phyloP scores from a whole-genome alignment of 208 protist genomes.

The Wallacemonas sp. region DNA sequence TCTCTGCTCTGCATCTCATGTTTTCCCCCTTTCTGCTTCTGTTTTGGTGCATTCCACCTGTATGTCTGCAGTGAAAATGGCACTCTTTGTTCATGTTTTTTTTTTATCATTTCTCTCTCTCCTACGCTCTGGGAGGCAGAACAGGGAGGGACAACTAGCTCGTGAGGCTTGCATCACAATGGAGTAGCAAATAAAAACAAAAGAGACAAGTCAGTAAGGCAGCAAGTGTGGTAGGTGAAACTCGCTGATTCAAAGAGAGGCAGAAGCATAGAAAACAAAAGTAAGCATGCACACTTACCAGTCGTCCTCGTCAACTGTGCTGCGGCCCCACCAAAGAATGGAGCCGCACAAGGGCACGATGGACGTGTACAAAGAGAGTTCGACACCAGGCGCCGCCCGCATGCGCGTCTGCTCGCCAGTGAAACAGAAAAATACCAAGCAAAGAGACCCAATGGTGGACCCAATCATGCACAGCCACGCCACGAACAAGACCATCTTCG shows the following conservation, averaged over 20 bases:
- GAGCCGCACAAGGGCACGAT: conserved; percentile 55
- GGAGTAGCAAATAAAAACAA: too few species aligned
- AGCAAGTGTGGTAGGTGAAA: too few species aligned
- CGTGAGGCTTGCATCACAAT: too few species aligned
- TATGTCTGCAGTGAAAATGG: too few species aligned
- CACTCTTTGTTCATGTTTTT: too few species aligned
- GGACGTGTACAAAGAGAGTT: conserved; percentile 62
- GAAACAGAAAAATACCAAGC: conserved; percentile 51
- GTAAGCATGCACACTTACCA: conserved; percentile 27
- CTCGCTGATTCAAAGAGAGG: background rate
- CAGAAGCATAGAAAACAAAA: conserved; percentile 8
- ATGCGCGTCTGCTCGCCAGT: conserved; percentile 43
- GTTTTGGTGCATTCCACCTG: too few species aligned
- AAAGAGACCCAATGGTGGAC: conserved; percentile 57
- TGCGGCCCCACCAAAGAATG: conserved; percentile 71
- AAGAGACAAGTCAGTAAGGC: too few species aligned
- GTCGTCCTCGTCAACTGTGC: conserved; percentile 30
- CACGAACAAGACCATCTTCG: conserved; percentile 70
- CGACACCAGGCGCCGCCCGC: conserved; percentile 52
- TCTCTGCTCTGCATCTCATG: too few species aligned
- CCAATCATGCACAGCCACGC: conserved; percentile 72
- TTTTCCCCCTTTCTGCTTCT: too few species aligned
- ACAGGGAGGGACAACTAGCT: too few species aligned
- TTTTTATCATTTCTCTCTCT: too few species aligned
- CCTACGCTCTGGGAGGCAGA: too few species aligned